These are phyloP conservation scores for Boletus eberwhitei DNA, from an alignment of 768 basidiomycete genomes.

Conservation along the genomic window DNA sequence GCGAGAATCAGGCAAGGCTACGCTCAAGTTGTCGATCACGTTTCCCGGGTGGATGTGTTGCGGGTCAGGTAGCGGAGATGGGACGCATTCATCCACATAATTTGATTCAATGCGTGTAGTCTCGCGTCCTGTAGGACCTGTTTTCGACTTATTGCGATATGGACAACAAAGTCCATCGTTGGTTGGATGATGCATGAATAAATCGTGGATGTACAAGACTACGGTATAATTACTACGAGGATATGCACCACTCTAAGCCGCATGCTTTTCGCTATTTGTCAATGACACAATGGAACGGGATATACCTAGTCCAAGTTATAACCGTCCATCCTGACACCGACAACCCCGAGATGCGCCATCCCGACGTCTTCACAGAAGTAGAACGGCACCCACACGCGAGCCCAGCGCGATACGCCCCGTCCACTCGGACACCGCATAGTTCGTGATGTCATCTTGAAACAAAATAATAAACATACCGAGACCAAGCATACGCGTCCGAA, in stretches of 20 bases:
- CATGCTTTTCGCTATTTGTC: conserved; percentile 12
- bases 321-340: not conserved
- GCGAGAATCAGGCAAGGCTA: too few species aligned
- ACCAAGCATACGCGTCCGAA: not conserved
- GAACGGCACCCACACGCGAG: conserved; percentile 36
- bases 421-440: conserved; percentile 45
- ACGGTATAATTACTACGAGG: not conserved
- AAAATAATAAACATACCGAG: not conserved
- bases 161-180: too few species aligned
- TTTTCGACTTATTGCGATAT: too few species aligned
- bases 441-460: conserved; percentile 41
- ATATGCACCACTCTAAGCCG: not conserved
- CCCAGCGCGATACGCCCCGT: conserved; percentile 43
- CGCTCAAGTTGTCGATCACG: too few species aligned
- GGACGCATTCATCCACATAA: too few species aligned
- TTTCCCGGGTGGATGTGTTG: too few species aligned
- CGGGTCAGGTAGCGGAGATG: too few species aligned
- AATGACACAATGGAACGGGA: too few species aligned
- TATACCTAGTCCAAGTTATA: not conserved
- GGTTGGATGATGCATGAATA: not conserved
- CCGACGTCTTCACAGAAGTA: conserved; percentile 8
- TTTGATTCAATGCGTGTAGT: too few species aligned
- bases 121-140: too few species aligned
- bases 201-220: not conserved
- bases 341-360: not conserved